Evolutionary conservation across 2,329 filamentous ascomycete species (phyloP), one percentile per base, ranked within the genome.

Genomic region (Sclerotiophoma versabilis): DNA sequence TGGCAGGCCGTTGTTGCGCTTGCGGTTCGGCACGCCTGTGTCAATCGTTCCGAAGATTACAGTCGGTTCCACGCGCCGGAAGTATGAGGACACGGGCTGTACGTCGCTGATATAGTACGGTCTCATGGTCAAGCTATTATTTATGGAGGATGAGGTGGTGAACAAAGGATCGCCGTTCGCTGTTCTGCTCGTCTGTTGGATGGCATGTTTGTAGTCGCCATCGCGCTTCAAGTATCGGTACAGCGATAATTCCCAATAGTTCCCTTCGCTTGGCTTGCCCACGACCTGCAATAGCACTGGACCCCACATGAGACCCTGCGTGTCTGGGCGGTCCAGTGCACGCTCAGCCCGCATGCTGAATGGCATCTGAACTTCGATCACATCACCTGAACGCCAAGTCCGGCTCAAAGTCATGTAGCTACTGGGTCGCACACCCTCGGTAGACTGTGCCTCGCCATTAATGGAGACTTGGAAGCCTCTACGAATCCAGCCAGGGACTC

Each of bases 81-180:
- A 48, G 36, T 48, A 48, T 2, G 45, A 25, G 12, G 45, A 48
- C 4, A 48, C 45, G 2, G 45, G 19, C 9, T 33, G 26, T 3
- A 27, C 26, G 15, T 48, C 36, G 45, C 45, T 48, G 45, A 48
- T 41, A 14, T 48, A 48, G 27, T 48, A 48, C 5, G 45, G 45
- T 3, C 45, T 26, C 3, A 41, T 8, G 6, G 12, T 26, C 10
- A 48, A 20, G 3, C 25, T 48, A 1, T 9, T 15, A 12, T 41
- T 41, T 0, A 9, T 14, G 2, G 34, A 32, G 1, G 15, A 34
- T 14, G 30, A 26, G 9, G 45, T 11, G n/a, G 36, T 6, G 20
- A 48, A 48, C 7, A 48, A 1, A 2, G 45, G 36, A 17, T 48
- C 45, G 10, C 45, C 36, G 1, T 10, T 12, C 2, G 45, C 3